phyloP scores from a whole-genome alignment of 1,284 basidiomycete species.

The Leccinum variabile region DNA sequence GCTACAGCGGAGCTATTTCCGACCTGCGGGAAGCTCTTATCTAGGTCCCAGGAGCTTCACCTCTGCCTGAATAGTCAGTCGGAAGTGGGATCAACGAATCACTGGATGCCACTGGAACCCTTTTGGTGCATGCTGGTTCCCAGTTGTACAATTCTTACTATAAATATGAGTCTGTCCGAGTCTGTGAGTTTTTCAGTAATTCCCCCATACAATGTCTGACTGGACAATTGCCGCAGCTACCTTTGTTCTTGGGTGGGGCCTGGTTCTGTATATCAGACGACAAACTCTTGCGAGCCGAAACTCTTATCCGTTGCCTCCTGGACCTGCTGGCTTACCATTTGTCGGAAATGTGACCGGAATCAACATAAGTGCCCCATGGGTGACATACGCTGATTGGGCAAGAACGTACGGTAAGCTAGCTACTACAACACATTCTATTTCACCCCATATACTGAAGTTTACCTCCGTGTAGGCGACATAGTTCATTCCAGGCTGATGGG shows the following conservation, averaged over 20 bases:
- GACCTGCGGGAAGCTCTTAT: not conserved
- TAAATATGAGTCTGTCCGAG: not conserved
- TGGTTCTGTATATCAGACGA: not conserved
- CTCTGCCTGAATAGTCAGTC: not conserved
- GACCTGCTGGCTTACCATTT: not conserved
- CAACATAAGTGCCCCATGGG: not conserved
- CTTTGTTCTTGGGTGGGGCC: not conserved
- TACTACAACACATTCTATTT: not conserved
- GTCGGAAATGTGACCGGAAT: not conserved
- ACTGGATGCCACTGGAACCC: not conserved
- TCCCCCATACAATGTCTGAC: not conserved
- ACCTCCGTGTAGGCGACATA: slow-evolving; percentile 17
- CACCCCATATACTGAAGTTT: not conserved
- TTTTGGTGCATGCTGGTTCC: not conserved
- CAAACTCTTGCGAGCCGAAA: not conserved
- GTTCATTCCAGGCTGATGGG: slow-evolving; percentile 17
- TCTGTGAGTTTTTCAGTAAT: not conserved
- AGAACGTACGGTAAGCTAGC: not conserved
- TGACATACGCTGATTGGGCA: not conserved
- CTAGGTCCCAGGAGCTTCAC: not conserved
- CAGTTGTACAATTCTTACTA: not conserved
- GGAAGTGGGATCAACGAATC: not conserved
- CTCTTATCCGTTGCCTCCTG: not conserved
- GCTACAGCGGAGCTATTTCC: not conserved
- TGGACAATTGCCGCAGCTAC: not conserved